Percentiles rank a stretch among this genome's conserved stretches.
Conservation (phyloP, 176 grass and related monocot genomes). For the Avena sativa region DNA sequence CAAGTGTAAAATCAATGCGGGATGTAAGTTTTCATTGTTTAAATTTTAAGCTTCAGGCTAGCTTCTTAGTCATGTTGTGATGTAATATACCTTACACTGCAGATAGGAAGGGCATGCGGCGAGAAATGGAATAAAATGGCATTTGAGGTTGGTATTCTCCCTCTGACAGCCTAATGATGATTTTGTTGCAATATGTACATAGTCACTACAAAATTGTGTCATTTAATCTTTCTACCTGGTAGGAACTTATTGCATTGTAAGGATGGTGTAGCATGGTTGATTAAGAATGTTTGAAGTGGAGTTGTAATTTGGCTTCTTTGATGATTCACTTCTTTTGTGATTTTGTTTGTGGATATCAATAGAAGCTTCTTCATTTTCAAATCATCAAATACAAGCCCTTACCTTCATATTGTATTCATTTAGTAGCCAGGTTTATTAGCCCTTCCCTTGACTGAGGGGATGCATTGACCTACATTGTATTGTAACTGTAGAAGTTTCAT, state of each 20-base stretch:
- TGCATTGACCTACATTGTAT: not conserved
- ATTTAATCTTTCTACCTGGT: not conserved
- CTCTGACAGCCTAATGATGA: constrained; percentile 21
- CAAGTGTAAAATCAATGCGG: constrained; percentile 85
- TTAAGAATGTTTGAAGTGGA: constrained; percentile 5
- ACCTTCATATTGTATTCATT: not conserved
- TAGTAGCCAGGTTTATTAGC: not conserved
- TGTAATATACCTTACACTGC: constrained; percentile 40
- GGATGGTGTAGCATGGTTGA: constrained; percentile 14
- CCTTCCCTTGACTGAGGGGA: not conserved
- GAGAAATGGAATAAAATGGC: constrained; percentile 90
- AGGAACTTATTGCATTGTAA: not conserved
- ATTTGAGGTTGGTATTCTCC: constrained; percentile 78
- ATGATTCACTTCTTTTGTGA: constrained; percentile 22
- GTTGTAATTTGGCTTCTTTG: not conserved
- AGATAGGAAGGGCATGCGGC: constrained; percentile 93
- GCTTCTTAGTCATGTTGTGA: constrained; percentile 37
- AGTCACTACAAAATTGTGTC: not conserved
- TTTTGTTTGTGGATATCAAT: not conserved
- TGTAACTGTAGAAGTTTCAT: constrained; percentile 13
- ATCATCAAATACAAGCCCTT: constrained; percentile 12
- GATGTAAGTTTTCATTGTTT: constrained; percentile 62
- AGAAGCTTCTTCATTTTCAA: not conserved
- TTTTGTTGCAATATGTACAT: constrained; percentile 18
- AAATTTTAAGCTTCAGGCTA: constrained; percentile 31